These are phyloP conservation scores for Rhizophagus sp. DNA, from an alignment of 192 early-diverging fungal genomes.

Conservation along the genomic window DNA sequence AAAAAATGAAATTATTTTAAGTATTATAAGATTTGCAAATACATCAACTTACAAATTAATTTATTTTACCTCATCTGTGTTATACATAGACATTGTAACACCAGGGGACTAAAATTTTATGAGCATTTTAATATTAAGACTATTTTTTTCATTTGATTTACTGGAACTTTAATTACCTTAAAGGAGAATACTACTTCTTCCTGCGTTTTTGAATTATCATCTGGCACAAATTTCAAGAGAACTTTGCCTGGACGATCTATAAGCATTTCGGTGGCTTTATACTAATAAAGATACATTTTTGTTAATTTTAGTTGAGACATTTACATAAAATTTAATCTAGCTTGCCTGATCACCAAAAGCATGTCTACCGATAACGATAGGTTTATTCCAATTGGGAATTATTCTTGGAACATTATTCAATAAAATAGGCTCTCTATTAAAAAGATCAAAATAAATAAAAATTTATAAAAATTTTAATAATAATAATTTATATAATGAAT, in stretches of 20 bases:
- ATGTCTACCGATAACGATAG: conserved; percentile 96
- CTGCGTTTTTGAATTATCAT: conserved; percentile 62
- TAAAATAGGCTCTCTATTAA: conserved; percentile 86
- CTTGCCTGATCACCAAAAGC: conserved; percentile 93
- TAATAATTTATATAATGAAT: neutral
- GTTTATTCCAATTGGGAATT: conserved; percentile 90
- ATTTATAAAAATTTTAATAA: neutral
- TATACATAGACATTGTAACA: conserved; percentile 97
- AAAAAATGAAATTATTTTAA: neutral
- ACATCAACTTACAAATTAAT: neutral
- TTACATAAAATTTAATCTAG: neutral
- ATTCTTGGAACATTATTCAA: conserved; percentile 90
- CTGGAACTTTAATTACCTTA: neutral
- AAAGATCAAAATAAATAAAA: neutral
- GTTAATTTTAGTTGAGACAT: neutral
- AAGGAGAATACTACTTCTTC: conserved; percentile 81
- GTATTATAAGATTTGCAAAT: neutral
- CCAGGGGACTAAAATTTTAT: conserved; percentile 59
- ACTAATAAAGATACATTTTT: conserved; percentile 51
- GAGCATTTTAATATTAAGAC: too few relatives aligned
- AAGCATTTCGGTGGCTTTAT: conserved; percentile 96
- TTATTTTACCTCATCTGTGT: conserved; percentile 63
- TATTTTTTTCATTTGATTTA: too few relatives aligned
- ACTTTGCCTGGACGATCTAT: conserved; percentile 87
- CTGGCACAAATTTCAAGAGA: conserved; percentile 88